Evolutionary conservation across 805 yeast genomes (phyloP).

Genomic region (Cyberlindnera xylosilytica): DNA sequence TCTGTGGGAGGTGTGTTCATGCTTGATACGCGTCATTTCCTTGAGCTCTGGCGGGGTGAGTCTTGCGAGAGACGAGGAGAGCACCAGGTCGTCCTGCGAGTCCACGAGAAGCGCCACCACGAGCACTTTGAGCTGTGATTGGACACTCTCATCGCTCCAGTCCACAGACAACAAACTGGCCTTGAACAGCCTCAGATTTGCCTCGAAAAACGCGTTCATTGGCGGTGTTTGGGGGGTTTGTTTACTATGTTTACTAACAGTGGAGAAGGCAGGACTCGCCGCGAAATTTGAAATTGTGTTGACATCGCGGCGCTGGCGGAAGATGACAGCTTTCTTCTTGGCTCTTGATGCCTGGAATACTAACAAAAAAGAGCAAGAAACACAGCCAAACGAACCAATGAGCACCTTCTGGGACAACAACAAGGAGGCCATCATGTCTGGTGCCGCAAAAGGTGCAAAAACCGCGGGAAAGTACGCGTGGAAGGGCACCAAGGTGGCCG

Average conservation of each 20-base stretch:
- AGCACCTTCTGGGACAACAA: constrained; percentile 39
- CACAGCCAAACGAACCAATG: constrained; percentile 10
- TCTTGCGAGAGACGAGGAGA: constrained; percentile 17
- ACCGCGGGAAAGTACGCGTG: constrained; percentile 35
- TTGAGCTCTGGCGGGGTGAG: constrained; percentile 18
- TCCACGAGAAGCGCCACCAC: constrained; percentile 23
- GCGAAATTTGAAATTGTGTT: not conserved
- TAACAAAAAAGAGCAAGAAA: not conserved
- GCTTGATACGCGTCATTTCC: constrained; percentile 14
- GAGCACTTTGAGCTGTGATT: constrained; percentile 18
- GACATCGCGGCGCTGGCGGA: too few species aligned
- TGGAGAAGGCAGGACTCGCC: too few species aligned
- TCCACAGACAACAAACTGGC: constrained; percentile 8
- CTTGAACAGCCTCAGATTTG: constrained; percentile 19
- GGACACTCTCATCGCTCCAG: constrained; percentile 11
- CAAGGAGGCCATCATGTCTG: constrained; percentile 36
- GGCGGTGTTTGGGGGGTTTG: too few species aligned
- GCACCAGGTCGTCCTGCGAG: constrained; percentile 23
- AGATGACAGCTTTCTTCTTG: too few species aligned
- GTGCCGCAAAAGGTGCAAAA: constrained; percentile 34
- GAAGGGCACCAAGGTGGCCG: constrained; percentile 38
- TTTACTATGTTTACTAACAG: too few species aligned
- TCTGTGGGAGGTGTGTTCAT: constrained; percentile 4
- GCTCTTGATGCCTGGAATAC: too few species aligned
- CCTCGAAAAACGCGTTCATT: constrained; percentile 17